Conservation (phyloP, 106 monocot genomes). For the Dendrobium nobile region DNA sequence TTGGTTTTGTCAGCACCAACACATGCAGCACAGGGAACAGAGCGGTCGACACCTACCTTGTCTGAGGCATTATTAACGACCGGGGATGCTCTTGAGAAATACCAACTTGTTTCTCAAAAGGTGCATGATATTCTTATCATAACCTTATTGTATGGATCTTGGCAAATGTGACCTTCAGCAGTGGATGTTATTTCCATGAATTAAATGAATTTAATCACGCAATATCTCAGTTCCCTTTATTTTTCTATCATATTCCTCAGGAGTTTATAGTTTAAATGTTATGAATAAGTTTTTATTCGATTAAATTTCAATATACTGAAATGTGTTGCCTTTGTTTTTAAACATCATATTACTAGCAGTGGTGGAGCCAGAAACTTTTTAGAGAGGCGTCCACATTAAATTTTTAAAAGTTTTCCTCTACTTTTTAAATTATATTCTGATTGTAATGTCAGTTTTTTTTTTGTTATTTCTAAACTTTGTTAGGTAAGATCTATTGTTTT, state of each 20-base stretch:
- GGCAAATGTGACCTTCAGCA: neutral
- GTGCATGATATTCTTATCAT: conserved; percentile 22
- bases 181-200: neutral
- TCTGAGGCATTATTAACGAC: conserved; percentile 52
- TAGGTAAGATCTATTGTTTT: too few species aligned
- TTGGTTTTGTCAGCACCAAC: conserved; percentile 27
- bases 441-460: too few species aligned
- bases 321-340: neutral
- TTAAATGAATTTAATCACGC: neutral
- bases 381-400: too few species aligned
- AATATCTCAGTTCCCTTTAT: neutral
- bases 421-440: too few species aligned
- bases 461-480: too few species aligned
- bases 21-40: conserved; percentile 25
- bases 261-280: neutral
- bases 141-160: neutral
- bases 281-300: neutral
- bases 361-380: too few species aligned
- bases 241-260: neutral
- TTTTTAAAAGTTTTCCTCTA: too few species aligned
- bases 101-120: conserved; percentile 70
- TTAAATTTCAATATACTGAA: neutral
- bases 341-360: neutral
- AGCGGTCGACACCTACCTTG: conserved; percentile 30
- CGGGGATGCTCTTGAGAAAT: conserved; percentile 78